A percentile compares a stretch with the other conserved stretches of the same genome.
These are phyloP conservation scores for Euphrasia confusa DNA, from an alignment of 257 asterid species.

Conservation along the genomic window DNA sequence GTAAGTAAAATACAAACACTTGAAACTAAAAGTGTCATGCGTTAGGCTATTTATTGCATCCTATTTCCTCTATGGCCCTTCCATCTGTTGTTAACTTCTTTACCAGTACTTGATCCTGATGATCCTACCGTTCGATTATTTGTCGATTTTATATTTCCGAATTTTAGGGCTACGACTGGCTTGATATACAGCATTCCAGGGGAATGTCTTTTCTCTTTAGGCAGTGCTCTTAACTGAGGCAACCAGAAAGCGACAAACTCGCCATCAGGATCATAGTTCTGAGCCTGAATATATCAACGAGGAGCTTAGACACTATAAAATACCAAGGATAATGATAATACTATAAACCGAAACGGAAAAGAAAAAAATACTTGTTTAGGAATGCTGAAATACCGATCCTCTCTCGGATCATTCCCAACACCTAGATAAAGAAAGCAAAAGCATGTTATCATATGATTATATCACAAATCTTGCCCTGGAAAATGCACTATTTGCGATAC, in stretches of 20 bases:
- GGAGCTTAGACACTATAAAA: background rate
- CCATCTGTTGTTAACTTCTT: conserved; percentile 34
- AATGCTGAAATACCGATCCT: conserved; percentile 94
- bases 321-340: background rate
- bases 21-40: background rate
- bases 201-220: conserved; percentile 61
- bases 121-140: conserved; percentile 26
- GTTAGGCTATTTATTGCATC: conserved; percentile 20
- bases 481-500: too few relatives aligned
- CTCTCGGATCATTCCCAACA: conserved; percentile 94
- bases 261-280: conserved; percentile 84
- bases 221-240: conserved; percentile 57
- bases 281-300: conserved; percentile 45
- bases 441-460: background rate
- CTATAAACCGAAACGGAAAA: background rate
- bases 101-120: conserved; percentile 31
- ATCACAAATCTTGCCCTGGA: too few relatives aligned
- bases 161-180: conserved; percentile 69
- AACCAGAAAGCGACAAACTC: conserved; percentile 82
- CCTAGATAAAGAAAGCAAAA: conserved; percentile 39
- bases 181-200: conserved; percentile 64
- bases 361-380: conserved; percentile 70
- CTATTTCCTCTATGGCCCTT: conserved; percentile 28
- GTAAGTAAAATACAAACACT: background rate
- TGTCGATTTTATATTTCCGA: conserved; percentile 41